phyloP scores from a whole-genome alignment of 257 asterid genomes.

The Pogostemon cablin region DNA sequence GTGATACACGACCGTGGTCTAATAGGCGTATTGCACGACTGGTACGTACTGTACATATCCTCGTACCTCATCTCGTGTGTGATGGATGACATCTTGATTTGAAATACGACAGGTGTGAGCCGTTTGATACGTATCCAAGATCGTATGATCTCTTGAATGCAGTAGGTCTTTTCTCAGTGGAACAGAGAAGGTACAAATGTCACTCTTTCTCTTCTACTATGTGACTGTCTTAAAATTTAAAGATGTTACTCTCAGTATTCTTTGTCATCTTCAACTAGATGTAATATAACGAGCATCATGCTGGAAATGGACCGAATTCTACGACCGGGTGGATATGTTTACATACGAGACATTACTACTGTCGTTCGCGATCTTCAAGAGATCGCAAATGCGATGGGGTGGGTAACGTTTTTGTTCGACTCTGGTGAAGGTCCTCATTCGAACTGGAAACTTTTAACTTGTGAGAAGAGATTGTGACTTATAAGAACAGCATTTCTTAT shows the following conservation, averaged over 20 bases:
- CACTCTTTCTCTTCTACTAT: not conserved
- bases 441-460: slow-evolving; percentile 55
- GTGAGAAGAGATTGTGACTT: slow-evolving; percentile 54
- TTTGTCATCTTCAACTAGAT: slow-evolving; percentile 35
- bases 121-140: slow-evolving; percentile 75
- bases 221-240: not conserved
- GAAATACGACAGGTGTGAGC: slow-evolving; percentile 62
- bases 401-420: slow-evolving; percentile 56
- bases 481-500: too few species aligned
- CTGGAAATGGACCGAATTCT: slow-evolving; percentile 76
- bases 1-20: slow-evolving; percentile 69
- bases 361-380: slow-evolving; percentile 51
- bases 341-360: slow-evolving; percentile 50
- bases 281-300: slow-evolving; percentile 63
- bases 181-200: slow-evolving; percentile 50
- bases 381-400: slow-evolving; percentile 57
- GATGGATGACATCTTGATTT: not conserved
- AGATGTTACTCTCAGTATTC: not conserved
- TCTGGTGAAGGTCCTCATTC: slow-evolving; percentile 67
- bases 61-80: not conserved
- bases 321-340: slow-evolving; percentile 70
- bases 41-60: slow-evolving; percentile 41
- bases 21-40: slow-evolving; percentile 70
- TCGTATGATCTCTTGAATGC: slow-evolving; percentile 69
- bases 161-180: slow-evolving; percentile 62